phyloP scores from a whole-genome alignment of 1,284 basidiomycete species.

The Phenoliferia sp. region DNA sequence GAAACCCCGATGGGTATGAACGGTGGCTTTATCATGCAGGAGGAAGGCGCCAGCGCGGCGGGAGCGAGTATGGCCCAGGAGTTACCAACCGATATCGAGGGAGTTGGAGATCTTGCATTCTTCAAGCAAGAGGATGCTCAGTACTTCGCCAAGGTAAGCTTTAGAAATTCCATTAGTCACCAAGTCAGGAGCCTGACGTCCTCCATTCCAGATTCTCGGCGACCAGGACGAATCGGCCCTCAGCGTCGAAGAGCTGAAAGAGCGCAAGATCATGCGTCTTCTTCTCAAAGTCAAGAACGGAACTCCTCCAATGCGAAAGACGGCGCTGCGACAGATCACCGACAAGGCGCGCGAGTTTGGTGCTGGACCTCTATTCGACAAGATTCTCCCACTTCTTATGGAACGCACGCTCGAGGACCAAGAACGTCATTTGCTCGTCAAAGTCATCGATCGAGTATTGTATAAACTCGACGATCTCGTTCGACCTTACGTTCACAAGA shows the following conservation, averaged over 20 bases:
- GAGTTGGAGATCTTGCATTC: constrained; percentile 93
- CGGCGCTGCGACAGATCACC: constrained; percentile 95
- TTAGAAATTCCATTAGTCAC: constrained; percentile 50
- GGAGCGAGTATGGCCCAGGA: constrained; percentile 78
- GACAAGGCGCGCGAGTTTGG: constrained; percentile 99
- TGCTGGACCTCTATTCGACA: constrained; percentile 98
- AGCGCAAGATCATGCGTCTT: constrained; percentile 99
- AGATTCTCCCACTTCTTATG: constrained; percentile 97
- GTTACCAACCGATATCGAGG: constrained; percentile 96
- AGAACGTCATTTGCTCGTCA: constrained; percentile 95
- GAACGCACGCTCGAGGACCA: constrained; percentile 98
- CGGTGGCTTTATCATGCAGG: constrained; percentile 79
- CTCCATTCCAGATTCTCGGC: constrained; percentile 47
- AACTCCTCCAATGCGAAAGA: constrained; percentile 95
- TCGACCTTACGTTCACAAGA: constrained; percentile 98
- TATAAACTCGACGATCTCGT: constrained; percentile 99
- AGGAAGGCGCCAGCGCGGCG: constrained; percentile 70
- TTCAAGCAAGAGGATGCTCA: constrained; percentile 98
- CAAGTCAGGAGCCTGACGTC: constrained; percentile 45
- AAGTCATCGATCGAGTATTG: constrained; percentile 97
- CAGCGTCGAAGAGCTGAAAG: constrained; percentile 97
- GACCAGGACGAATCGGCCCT: constrained; percentile 81
- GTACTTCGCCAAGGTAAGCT: constrained; percentile 96
- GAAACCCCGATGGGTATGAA: constrained; percentile 57
- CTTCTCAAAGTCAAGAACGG: constrained; percentile 99